Conservation (phyloP, 208 protist genomes). For the Balamuthia mandrillaris region DNA sequence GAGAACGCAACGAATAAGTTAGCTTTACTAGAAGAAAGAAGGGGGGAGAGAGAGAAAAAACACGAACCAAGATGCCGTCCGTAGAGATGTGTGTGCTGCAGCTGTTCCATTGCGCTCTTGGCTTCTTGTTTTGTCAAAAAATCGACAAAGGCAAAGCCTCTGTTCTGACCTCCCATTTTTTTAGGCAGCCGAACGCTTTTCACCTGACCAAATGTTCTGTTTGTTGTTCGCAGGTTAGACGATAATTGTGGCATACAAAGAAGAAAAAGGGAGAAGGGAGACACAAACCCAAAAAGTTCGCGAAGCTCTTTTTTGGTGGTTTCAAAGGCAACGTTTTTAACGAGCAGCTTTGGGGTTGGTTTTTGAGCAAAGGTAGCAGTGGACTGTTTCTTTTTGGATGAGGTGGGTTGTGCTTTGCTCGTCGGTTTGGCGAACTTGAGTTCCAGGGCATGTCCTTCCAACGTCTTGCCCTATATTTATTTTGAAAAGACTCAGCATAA, state of each 20-base stretch:
- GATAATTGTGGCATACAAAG: background rate
- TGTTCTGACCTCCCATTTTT: slow-evolving; percentile 83
- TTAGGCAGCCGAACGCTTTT: slow-evolving; percentile 91
- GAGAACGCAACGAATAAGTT: too few relatives aligned
- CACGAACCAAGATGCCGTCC: slow-evolving; percentile 84
- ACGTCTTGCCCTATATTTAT: background rate
- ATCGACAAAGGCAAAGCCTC: slow-evolving; percentile 98
- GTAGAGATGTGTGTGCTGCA: slow-evolving; percentile 93
- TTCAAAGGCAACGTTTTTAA: slow-evolving; percentile 98
- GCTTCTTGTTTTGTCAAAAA: slow-evolving; percentile 93
- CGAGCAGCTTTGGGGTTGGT: slow-evolving; percentile 81
- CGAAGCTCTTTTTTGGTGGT: slow-evolving; percentile 91
- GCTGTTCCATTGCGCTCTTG: slow-evolving; percentile 82
- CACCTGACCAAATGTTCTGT: slow-evolving; percentile 85
- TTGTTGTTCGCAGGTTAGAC: background rate
- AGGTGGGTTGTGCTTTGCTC: background rate
- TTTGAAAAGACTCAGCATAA: slow-evolving; percentile 58
- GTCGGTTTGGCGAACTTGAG: background rate
- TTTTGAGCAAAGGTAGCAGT: background rate
- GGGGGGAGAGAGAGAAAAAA: too few relatives aligned
- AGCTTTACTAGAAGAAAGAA: too few relatives aligned
- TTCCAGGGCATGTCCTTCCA: background rate
- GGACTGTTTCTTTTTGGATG: background rate
- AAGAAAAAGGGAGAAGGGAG: background rate
- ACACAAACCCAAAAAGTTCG: slow-evolving; percentile 82